A percentile compares a stretch with the other conserved stretches of the same genome.
Conservation (phyloP, 148 eudicot genomes). For the Polygonum aviculare region DNA sequence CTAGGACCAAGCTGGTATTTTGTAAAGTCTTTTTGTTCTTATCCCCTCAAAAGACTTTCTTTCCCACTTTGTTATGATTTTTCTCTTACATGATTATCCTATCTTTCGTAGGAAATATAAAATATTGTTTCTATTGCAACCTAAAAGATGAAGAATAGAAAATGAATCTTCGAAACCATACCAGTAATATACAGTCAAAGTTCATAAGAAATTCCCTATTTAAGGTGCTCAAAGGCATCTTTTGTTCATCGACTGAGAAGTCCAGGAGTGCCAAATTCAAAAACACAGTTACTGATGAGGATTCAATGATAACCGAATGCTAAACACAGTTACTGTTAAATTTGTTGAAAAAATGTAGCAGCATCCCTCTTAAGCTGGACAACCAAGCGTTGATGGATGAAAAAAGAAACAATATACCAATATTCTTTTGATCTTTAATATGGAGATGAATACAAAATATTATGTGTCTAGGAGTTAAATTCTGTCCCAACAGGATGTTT, state of each 20-base stretch:
- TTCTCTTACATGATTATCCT: background rate
- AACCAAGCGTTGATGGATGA: background rate
- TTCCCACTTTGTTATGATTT: background rate
- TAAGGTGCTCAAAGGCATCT: background rate
- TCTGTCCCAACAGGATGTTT: background rate
- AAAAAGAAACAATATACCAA: background rate
- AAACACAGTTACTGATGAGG: background rate
- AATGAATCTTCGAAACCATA: background rate
- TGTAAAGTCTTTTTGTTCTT: background rate
- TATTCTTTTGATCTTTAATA: background rate
- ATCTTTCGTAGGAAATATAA: background rate
- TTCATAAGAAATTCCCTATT: background rate
- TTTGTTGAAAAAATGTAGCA: background rate
- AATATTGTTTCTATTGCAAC: too few species aligned
- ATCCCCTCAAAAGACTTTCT: too few species aligned
- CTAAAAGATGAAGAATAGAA: background rate
- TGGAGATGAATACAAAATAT: background rate
- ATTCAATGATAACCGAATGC: background rate
- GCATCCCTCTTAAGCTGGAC: background rate
- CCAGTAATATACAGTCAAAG: background rate
- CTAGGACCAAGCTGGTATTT: background rate
- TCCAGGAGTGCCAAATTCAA: background rate
- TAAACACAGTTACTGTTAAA: background rate
- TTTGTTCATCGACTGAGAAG: background rate
- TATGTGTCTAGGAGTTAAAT: background rate